Evolutionary conservation across 768 basidiomycete species (phyloP).

Genomic region (Naematelia encephala): DNA sequence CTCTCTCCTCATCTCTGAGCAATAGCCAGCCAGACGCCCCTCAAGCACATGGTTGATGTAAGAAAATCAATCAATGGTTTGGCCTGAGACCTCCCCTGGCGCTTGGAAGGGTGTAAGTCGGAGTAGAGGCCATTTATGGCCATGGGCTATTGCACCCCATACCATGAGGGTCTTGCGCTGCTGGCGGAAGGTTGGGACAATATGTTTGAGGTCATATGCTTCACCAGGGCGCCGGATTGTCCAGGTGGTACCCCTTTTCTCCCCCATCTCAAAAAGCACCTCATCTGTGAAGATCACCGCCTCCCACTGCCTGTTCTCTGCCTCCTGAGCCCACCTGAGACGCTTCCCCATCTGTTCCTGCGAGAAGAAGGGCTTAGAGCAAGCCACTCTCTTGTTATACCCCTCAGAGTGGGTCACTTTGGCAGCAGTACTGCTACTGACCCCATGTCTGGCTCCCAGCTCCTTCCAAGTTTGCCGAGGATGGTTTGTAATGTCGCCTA

Average conservation of each 20-base stretch:
- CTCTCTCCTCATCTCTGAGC: no score
- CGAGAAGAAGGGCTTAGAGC: not conserved
- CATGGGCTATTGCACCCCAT: not conserved
- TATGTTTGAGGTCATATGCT: not conserved
- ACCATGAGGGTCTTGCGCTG: no score
- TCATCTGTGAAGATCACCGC: not conserved
- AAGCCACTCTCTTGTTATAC: not conserved
- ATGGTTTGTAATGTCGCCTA: not conserved
- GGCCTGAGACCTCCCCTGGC: not conserved
- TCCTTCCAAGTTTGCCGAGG: not conserved
- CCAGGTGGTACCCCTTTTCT: no score
- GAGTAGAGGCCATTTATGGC: not conserved
- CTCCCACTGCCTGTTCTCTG: not conserved
- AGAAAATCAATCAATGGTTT: not conserved
- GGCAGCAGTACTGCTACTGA: not conserved
- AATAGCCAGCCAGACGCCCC: not conserved
- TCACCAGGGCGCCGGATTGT: no score
- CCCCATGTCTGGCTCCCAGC: not conserved
- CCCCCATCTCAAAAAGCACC: no score
- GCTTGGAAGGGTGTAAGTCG: not conserved
- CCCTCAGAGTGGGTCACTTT: not conserved
- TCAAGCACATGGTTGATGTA: conserved; percentile 1
- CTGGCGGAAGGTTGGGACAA: not conserved
- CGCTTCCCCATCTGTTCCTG: not conserved
- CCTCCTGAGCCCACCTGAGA: not conserved